Evolutionary conservation across 257 asterid species (phyloP), one percentile per base, ranked within the genome.

Genomic region (Coffea canephora): DNA sequence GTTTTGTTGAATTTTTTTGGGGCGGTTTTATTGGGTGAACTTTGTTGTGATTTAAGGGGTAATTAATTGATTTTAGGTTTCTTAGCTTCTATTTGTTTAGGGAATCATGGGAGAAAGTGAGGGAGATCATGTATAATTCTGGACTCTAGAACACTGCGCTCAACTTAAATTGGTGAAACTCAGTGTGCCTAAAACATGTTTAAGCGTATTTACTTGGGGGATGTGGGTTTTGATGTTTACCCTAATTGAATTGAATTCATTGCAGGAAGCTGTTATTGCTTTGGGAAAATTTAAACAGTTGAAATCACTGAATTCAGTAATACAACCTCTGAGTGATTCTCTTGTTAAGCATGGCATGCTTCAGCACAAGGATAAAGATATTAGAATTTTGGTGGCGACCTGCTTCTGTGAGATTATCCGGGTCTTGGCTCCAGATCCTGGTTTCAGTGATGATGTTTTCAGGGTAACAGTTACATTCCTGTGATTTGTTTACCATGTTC

Each of bases 371-470:
- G 97, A 91, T 82, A 91, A 87, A 86, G 95, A 92, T 72, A 83
- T 92, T 78, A 85, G 88, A 85, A 87, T 89, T 82, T 88, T 89
- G 69, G 97, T 90, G 78, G 93, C 95, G 66, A 85, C 85, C 81
- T 93, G 97, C 84, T 74, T 91, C 78, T 85, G 91, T 77, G 95
- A 91, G 83, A 86, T 89, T 77, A 75, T 89, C 80, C 86, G 93
- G 81, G 88, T 92, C 71, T 89, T 92, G 65, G 94, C 97, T 27
- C 97, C 97, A 34, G 76, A 90, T 87, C 97, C 98, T 71, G 92
- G 74, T 61, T 91, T 90, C 77, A 82, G 83, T 71, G 90, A 83
- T 77, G 83, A 85, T 69, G 90, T 84, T 86, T 84, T 82, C 72
- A 88, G 89, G 97, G 98, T 92, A 88, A 85, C 70, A 48, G 46